phyloP scores from a whole-genome alignment of 163 green algal species.

The Prototheca stagnorum region DNA sequence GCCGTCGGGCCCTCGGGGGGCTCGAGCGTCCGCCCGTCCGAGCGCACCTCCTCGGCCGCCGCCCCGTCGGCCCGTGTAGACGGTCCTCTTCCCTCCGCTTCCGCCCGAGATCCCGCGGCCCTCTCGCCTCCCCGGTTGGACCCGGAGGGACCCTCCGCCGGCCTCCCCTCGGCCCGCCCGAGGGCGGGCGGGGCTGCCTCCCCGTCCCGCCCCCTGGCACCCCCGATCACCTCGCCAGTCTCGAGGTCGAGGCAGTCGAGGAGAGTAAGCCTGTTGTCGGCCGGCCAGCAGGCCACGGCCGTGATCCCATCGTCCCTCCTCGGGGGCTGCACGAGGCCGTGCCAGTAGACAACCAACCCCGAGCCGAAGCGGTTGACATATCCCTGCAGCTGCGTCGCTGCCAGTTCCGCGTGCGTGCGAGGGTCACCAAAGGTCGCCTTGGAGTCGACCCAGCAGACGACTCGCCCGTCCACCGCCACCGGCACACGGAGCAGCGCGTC shows the following conservation, averaged over 20 bases:
- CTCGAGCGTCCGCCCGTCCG: too few species aligned
- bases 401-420: slow-evolving; percentile 38
- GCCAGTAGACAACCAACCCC: slow-evolving; percentile 86
- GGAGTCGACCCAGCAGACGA: slow-evolving; percentile 86
- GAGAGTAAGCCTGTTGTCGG: too few species aligned
- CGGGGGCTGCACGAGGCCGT: slow-evolving; percentile 54
- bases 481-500: slow-evolving; percentile 57
- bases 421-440: slow-evolving; percentile 83
- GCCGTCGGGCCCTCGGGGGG: too few species aligned
- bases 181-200: too few species aligned
- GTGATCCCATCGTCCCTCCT: slow-evolving; percentile 16
- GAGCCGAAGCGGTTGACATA: slow-evolving; percentile 71
- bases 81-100: too few species aligned
- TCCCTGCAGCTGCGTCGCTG: slow-evolving; percentile 55
- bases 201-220: slow-evolving; percentile 1
- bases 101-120: too few species aligned
- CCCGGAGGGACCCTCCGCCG: too few species aligned
- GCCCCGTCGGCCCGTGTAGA: too few species aligned
- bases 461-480: slow-evolving; percentile 24
- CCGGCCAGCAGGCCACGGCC: slow-evolving; percentile 5
- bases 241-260: slow-evolving; percentile 6
- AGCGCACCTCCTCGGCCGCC: too few species aligned
- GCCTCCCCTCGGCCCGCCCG: not conserved
- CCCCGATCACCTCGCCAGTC: slow-evolving; percentile 17
- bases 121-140: too few species aligned